These are phyloP conservation scores for Fusarium hainanense DNA, from an alignment of 2,329 filamentous ascomycete species.

Conservation along the genomic window DNA sequence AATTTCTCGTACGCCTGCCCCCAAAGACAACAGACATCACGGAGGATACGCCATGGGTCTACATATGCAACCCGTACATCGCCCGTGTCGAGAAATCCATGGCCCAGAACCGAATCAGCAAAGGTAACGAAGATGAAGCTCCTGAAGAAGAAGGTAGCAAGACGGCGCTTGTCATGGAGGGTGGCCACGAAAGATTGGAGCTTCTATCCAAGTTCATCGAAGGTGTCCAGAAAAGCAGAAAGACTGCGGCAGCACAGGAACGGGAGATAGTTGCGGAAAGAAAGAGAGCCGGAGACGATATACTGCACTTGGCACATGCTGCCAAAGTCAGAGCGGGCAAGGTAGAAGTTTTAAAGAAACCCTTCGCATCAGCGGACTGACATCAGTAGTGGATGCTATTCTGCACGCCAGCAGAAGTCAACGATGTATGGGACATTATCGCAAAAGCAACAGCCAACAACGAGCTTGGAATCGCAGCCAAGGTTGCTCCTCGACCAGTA, in stretches of 20 bases:
- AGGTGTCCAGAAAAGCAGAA: constrained; percentile 55
- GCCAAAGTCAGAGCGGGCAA: constrained; percentile 74
- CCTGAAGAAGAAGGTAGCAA: constrained; percentile 60
- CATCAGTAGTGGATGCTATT: constrained; percentile 79
- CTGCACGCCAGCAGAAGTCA: constrained; percentile 62
- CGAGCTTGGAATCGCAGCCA: constrained; percentile 77
- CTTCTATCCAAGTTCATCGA: constrained; percentile 62
- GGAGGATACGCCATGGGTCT: constrained; percentile 73
- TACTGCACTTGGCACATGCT: constrained; percentile 70
- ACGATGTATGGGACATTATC: constrained; percentile 73
- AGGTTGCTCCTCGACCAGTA: constrained; percentile 70
- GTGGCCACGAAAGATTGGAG: constrained; percentile 63
- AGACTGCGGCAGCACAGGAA: constrained; percentile 52
- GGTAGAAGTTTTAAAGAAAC: constrained; percentile 50
- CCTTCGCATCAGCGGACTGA: constrained; percentile 45
- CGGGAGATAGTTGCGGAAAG: constrained; percentile 63
- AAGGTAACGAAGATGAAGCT: constrained; percentile 62
- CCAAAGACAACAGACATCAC: constrained; percentile 68
- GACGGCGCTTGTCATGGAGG: constrained; percentile 60
- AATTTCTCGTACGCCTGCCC: constrained; percentile 75
- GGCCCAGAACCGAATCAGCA: constrained; percentile 52
- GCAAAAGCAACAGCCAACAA: constrained; percentile 74
- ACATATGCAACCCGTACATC: constrained; percentile 72
- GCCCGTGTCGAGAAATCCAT: constrained; percentile 50
- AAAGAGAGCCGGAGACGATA: constrained; percentile 61